Evolutionary conservation across 2,329 filamentous ascomycete genomes (phyloP), one percentile per base, ranked within the genome.

Genomic region (Fusarium sp.): DNA sequence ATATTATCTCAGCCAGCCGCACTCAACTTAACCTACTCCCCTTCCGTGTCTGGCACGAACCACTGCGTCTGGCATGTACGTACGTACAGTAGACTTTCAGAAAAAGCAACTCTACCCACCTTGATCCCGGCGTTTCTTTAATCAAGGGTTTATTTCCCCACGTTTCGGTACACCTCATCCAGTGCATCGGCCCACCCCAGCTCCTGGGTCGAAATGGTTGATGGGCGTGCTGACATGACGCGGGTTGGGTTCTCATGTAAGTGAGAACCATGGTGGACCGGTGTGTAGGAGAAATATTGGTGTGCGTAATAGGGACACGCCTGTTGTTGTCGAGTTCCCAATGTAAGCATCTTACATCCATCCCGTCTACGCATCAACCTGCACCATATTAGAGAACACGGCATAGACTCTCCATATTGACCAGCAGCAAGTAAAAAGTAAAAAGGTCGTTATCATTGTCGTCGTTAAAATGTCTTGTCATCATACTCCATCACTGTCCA

Each of bases 381-480:
- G n/a, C 55, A 51, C 29, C 49, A 62, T 31, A 40, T 53, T 40
- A 49, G 57, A 40, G 31, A 40, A 62, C 51, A 42, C 38, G 33
- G 24, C 16, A 62, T 20, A 20, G 20, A 42, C 44, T 44, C 33
- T 46, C 10, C 38, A 51, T 27, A 33, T 62, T 33, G 64, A 66
- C 51, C 44, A 24, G 42, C 60, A 66, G 55, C 46, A 38, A 49
- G 51, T 69, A 29, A 61, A 64, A 74, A 46, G 29, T 71, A 68
- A 67, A 62, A 49, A 49, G 57, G 55, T 77, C 73, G 59, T 78
- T 65, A 77, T 78, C 76, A 75, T 78, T 78, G 74, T 77, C 33
- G 66, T 77, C 75, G 73, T 78, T 64, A 76, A 72, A n/a, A 66
- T 71, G 57, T 70, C 75, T 76, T 72, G 62, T 77, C 76, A 74